phyloP scores from a whole-genome alignment of 495 filamentous ascomycete genomes.

The Neurospora tetrasperma region DNA sequence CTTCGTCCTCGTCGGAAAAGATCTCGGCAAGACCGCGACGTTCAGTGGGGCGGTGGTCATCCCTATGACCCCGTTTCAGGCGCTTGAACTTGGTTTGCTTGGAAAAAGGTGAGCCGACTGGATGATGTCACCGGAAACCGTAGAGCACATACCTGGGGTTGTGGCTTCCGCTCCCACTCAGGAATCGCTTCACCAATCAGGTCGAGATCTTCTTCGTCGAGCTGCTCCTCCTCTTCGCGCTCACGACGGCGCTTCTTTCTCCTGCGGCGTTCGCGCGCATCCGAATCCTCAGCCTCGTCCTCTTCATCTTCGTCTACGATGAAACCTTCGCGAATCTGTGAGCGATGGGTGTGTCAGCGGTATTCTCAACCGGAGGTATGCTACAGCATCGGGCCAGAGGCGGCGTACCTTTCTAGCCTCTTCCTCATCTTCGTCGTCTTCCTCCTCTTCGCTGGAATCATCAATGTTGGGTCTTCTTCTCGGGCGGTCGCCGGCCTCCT shows the following conservation, averaged over 20 bases:
- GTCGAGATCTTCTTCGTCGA: slow-evolving; percentile 95
- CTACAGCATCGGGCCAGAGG: background rate
- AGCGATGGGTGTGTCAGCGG: background rate
- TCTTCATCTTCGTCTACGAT: slow-evolving; percentile 89
- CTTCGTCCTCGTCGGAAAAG: slow-evolving; percentile 91
- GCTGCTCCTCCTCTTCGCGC: slow-evolving; percentile 75
- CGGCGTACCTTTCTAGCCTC: slow-evolving; percentile 45
- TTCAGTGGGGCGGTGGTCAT: slow-evolving; percentile 46
- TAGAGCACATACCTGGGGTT: slow-evolving; percentile 47
- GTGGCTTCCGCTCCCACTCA: slow-evolving; percentile 51
- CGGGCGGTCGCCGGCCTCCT: slow-evolving; percentile 60
- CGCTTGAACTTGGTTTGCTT: slow-evolving; percentile 82
- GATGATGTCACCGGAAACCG: background rate
- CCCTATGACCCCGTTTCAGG: slow-evolving; percentile 83
- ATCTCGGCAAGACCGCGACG: slow-evolving; percentile 74
- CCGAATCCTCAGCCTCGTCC: slow-evolving; percentile 55
- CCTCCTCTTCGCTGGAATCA: slow-evolving; percentile 92
- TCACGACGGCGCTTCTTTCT: slow-evolving; percentile 61
- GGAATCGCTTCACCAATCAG: slow-evolving; percentile 74
- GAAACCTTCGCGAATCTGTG: slow-evolving; percentile 81
- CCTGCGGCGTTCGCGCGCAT: slow-evolving; percentile 50
- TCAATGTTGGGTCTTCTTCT: slow-evolving; percentile 36
- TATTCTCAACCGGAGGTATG: background rate
- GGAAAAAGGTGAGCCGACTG: background rate
- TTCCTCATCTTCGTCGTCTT: slow-evolving; percentile 90